phyloP scores from a whole-genome alignment of 345 rosid genomes.

The Populus simonii region DNA sequence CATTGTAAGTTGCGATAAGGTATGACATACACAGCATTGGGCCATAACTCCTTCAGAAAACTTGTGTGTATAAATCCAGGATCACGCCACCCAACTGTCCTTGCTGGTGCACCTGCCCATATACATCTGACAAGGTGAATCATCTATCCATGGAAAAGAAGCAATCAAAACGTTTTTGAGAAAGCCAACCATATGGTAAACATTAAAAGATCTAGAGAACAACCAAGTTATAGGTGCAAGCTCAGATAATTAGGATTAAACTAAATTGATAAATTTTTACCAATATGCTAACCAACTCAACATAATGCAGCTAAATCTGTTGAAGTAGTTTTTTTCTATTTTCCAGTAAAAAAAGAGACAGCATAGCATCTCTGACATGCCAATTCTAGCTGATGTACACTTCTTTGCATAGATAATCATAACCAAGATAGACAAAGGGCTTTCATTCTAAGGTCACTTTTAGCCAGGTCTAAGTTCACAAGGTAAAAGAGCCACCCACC shows the following conservation, averaged over 20 bases:
- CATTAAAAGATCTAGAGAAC: neutral
- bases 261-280: neutral
- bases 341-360: neutral
- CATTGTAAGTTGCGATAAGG: neutral
- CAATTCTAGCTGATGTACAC: neutral
- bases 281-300: neutral
- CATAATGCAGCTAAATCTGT: neutral
- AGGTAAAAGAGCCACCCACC: constrained; percentile 34
- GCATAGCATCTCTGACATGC: neutral
- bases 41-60: constrained; percentile 68
- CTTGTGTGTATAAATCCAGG: constrained; percentile 74
- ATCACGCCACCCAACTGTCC: constrained; percentile 79
- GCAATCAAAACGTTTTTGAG: neutral
- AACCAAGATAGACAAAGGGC: neutral
- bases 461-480: neutral
- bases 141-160: neutral
- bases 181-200: neutral
- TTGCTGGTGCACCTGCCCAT: constrained; percentile 53
- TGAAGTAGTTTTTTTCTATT: neutral
- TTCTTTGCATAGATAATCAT: neutral
- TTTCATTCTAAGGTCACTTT: neutral
- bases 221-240: neutral
- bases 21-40: constrained; percentile 44
- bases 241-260: neutral
- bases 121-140: constrained; percentile 15